phyloP scores from a whole-genome alignment of 2,329 filamentous ascomycete species.

The Neoarthrinium moseri region DNA sequence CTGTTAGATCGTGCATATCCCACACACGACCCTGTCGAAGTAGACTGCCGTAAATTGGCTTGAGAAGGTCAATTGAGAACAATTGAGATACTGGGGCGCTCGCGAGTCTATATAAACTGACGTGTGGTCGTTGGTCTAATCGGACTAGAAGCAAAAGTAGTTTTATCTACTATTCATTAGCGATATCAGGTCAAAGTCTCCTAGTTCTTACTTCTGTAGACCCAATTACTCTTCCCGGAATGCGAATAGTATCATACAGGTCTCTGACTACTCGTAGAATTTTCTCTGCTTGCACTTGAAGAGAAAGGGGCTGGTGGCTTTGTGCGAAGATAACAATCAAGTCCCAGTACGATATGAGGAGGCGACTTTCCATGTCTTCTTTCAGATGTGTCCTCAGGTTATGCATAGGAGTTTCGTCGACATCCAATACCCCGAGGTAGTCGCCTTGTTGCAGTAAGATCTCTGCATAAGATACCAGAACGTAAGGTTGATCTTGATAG shows the following conservation, averaged over 20 bases:
- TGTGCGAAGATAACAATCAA: slow-evolving; percentile 12
- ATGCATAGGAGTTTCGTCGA: slow-evolving; percentile 14
- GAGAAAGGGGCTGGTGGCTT: slow-evolving; percentile 11
- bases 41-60: slow-evolving; percentile 14
- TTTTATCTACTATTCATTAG: slow-evolving; percentile 5
- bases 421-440: slow-evolving; percentile 16
- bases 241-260: neutral
- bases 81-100: slow-evolving; percentile 1
- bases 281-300: neutral
- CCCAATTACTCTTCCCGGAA: slow-evolving; percentile 3
- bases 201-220: slow-evolving; percentile 14
- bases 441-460: slow-evolving; percentile 25
- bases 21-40: slow-evolving; percentile 22
- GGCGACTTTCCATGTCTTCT: slow-evolving; percentile 5
- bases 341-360: slow-evolving; percentile 16
- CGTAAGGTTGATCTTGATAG: slow-evolving; percentile 21
- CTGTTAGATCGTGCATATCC: slow-evolving; percentile 20
- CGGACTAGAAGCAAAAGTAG: neutral
- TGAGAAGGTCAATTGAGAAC: slow-evolving; percentile 6
- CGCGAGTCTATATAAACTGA: slow-evolving; percentile 14
- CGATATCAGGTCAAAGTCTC: too few species aligned
- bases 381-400: slow-evolving; percentile 1
- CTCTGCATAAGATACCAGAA: slow-evolving; percentile 26
- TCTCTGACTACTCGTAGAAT: slow-evolving; percentile 9
- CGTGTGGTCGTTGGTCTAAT: neutral